Percentiles rank a stretch among this genome's conserved stretches.
These are phyloP conservation scores for Cladophialophora exuberans DNA, from an alignment of 2,329 filamentous ascomycete species.

Conservation along the genomic window DNA sequence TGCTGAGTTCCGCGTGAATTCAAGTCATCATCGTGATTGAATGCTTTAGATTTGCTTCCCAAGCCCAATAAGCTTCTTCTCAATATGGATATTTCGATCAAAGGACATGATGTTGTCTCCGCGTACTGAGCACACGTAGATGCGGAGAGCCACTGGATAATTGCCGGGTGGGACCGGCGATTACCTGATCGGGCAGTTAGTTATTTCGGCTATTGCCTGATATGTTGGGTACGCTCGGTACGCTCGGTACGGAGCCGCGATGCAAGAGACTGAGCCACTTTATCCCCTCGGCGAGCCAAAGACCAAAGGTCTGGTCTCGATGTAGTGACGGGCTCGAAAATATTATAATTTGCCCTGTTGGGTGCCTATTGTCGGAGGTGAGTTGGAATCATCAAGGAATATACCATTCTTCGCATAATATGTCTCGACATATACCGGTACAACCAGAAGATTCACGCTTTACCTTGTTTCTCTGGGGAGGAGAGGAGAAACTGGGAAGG, in stretches of 20 bases:
- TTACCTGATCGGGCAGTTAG: conserved; percentile 1
- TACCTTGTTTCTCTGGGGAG: conserved; percentile 18
- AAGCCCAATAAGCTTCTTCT: not conserved
- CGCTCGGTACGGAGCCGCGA: too few species aligned
- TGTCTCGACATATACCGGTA: conserved; percentile 28
- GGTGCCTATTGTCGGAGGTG: not conserved
- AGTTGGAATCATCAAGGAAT: too few species aligned
- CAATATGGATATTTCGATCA: not conserved
- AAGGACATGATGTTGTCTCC: not conserved
- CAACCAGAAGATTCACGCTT: conserved; percentile 14
- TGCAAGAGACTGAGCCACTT: too few species aligned
- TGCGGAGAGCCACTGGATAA: too few species aligned
- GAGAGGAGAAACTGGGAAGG: conserved; percentile 4
- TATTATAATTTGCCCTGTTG: not conserved
- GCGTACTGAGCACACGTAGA: not conserved
- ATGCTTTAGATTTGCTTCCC: too few species aligned
- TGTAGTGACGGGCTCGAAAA: too few species aligned
- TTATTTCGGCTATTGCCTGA: too few species aligned
- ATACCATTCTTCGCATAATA: not conserved
- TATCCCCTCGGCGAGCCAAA: too few species aligned
- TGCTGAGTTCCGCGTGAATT: not conserved
- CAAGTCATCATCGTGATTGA: not conserved
- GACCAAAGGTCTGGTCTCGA: too few species aligned
- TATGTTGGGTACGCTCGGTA: too few species aligned
- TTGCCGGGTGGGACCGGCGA: too few species aligned